phyloP scores from a whole-genome alignment of 2,329 filamentous ascomycete genomes.

The Xylariaceae sp. region DNA sequence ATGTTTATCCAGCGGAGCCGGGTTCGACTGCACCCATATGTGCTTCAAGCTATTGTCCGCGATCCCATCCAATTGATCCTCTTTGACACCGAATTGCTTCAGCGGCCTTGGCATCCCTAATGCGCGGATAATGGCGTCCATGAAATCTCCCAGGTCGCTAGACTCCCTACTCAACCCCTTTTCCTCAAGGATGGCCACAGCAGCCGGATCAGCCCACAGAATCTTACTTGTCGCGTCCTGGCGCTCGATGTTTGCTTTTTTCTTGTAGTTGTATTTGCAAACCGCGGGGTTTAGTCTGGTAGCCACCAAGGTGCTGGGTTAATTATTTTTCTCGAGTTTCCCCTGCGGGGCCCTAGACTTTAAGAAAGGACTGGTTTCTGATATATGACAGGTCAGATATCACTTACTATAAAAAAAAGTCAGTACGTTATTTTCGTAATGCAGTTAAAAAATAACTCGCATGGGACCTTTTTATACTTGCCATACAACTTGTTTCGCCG shows the following conservation, averaged over 20 bases:
- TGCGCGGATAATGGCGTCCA: conserved; percentile 49
- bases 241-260: conserved; percentile 37
- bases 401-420: too few species aligned
- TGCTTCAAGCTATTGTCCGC: conserved; percentile 50
- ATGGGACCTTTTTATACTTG: too few species aligned
- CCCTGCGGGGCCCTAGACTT: too few species aligned
- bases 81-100: conserved; percentile 48
- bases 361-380: too few species aligned
- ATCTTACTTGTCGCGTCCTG: conserved; percentile 41
- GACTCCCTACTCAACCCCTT: conserved; percentile 27
- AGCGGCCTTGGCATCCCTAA: conserved; percentile 54
- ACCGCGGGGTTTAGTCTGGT: conserved; percentile 53
- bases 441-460: too few species aligned
- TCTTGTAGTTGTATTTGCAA: conserved; percentile 51
- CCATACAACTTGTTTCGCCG: conserved; percentile 59
- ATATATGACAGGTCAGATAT: too few species aligned
- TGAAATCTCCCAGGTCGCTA: conserved; percentile 48
- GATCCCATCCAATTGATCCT: conserved; percentile 45
- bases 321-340: too few species aligned
- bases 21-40: conserved; percentile 49
- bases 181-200: conserved; percentile 32
- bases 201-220: conserved; percentile 38
- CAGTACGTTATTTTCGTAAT: too few species aligned
- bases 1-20: conserved; percentile 45
- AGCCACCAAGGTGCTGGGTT: too few species aligned